Conservation (phyloP, 2,329 filamentous ascomycete genomes). For the Xylariaceae sp. region DNA sequence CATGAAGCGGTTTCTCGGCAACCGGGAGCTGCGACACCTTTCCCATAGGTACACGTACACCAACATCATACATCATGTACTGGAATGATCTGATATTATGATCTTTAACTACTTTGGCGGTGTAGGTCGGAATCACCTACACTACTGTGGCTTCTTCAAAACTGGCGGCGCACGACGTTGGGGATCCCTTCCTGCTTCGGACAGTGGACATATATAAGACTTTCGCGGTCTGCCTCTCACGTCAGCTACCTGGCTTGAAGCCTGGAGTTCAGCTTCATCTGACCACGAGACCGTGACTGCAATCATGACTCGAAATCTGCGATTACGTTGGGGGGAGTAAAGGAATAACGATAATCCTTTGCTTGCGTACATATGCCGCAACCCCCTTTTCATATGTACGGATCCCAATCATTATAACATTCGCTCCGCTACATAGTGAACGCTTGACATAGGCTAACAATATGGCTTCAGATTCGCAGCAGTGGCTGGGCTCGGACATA, state of each 20-base stretch:
- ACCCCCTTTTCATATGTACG: neutral
- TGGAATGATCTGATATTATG: neutral
- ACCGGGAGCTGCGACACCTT: neutral
- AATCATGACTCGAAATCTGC: too few species aligned
- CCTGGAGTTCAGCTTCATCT: neutral
- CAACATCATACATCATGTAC: neutral
- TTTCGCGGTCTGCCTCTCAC: neutral
- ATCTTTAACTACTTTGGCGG: neutral
- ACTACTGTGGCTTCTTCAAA: too few species aligned
- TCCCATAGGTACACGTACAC: neutral
- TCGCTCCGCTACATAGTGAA: neutral
- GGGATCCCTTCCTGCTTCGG: neutral
- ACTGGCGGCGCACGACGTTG: neutral
- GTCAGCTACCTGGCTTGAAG: neutral
- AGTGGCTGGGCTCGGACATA: neutral
- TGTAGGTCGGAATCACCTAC: too few species aligned
- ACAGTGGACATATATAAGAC: too few species aligned
- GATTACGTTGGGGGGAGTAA: neutral
- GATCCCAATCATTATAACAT: neutral
- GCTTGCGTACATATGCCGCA: neutral
- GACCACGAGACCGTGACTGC: neutral
- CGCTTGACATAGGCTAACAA: slow-evolving; percentile 6
- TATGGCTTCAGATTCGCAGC: neutral
- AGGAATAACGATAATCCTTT: neutral
- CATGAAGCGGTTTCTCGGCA: neutral